Evolutionary conservation across 192 early-diverging fungal species (phyloP).

Genomic region (Funneliformis geosporum): DNA sequence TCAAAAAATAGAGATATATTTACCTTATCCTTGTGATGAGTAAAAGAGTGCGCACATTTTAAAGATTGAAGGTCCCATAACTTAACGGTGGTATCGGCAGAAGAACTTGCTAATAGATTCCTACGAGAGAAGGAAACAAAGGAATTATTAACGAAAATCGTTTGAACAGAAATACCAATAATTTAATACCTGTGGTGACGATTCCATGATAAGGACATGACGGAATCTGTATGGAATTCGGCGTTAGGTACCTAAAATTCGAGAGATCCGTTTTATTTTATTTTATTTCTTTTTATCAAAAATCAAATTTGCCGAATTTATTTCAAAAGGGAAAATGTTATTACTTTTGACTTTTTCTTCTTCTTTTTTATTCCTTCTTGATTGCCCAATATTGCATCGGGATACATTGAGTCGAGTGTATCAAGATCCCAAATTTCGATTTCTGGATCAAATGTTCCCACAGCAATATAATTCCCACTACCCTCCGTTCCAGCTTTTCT

Average conservation of each 20-base stretch:
- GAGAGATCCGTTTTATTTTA: neutral
- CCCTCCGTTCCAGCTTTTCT: constrained; percentile 54
- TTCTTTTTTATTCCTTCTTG: constrained; percentile 52
- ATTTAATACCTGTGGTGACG: constrained; percentile 50
- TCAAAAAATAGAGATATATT: neutral
- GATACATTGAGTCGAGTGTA: constrained; percentile 86
- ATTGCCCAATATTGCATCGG: constrained; percentile 85
- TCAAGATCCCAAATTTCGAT: constrained; percentile 99
- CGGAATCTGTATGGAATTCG: constrained; percentile 91
- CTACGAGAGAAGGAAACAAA: constrained; percentile 31
- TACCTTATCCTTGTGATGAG: constrained; percentile 84
- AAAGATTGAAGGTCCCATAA: constrained; percentile 90
- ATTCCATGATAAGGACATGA: constrained; percentile 97
- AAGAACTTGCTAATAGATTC: constrained; percentile 82
- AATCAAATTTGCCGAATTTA: neutral
- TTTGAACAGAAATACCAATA: neutral
- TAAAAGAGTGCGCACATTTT: constrained; percentile 75
- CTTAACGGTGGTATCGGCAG: constrained; percentile 96
- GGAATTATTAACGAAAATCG: neutral
- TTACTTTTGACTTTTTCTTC: constrained; percentile 29
- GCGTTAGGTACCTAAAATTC: constrained; percentile 55
- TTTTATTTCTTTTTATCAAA: neutral
- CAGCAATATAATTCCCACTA: constrained; percentile 88
- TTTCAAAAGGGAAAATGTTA: neutral
- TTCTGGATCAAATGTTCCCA: constrained; percentile 96